Evolutionary conservation across 192 early-diverging fungal genomes (phyloP).

Genomic region (Entomortierella chlamydospora): DNA sequence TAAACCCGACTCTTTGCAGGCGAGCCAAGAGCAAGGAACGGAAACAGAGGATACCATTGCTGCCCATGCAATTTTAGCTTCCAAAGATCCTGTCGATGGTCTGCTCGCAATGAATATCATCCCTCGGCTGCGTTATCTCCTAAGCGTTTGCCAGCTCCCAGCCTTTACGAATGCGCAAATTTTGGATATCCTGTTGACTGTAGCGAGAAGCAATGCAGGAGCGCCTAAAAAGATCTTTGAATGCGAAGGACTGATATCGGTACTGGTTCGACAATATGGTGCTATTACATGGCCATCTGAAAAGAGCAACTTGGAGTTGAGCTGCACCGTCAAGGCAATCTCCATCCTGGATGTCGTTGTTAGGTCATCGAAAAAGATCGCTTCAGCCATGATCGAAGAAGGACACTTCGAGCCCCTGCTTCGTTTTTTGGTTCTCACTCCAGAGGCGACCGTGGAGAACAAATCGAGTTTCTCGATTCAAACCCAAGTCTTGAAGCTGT

Average conservation of each 20-base stretch:
- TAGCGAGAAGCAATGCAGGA: constrained; percentile 57
- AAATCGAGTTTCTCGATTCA: constrained; percentile 32
- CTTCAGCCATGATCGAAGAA: constrained; percentile 53
- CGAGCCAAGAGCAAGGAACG: constrained; percentile 52
- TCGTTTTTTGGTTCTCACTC: constrained; percentile 58
- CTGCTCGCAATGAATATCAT: constrained; percentile 73
- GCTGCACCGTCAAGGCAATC: constrained; percentile 41
- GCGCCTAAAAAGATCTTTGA: constrained; percentile 61
- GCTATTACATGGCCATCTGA: constrained; percentile 60
- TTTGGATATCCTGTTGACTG: constrained; percentile 59
- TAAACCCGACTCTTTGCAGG: constrained; percentile 38
- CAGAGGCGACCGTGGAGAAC: constrained; percentile 43
- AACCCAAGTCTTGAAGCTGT: constrained; percentile 55
- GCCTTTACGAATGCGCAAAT: constrained; percentile 54
- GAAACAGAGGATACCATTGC: constrained; percentile 55
- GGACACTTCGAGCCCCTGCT: constrained; percentile 56
- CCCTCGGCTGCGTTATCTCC: constrained; percentile 66
- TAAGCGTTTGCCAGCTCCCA: constrained; percentile 56
- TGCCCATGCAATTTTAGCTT: constrained; percentile 59
- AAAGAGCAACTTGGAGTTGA: constrained; percentile 32
- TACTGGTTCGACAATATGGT: constrained; percentile 50
- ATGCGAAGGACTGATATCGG: constrained; percentile 58
- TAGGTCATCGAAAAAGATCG: constrained; percentile 55
- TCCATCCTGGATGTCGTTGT: constrained; percentile 54
- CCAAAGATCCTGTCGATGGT: constrained; percentile 66